These are phyloP conservation scores for Rhodotorula taiwanensis DNA, from an alignment of 768 basidiomycete species.

Conservation along the genomic window DNA sequence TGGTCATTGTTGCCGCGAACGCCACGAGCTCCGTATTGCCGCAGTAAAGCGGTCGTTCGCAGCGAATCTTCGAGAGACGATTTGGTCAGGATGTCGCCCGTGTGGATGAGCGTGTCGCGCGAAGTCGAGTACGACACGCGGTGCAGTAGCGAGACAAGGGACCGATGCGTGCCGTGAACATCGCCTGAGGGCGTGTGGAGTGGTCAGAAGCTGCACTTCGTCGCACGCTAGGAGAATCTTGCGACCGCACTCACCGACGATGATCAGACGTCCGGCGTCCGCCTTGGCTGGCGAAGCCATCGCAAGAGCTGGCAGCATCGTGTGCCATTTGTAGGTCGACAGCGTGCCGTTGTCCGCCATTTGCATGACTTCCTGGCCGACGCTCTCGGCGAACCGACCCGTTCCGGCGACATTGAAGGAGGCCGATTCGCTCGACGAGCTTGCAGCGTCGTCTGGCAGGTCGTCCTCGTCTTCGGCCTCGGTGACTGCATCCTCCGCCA, in stretches of 20 bases:
- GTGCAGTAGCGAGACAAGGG: slow-evolving; percentile 51
- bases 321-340: slow-evolving; percentile 28
- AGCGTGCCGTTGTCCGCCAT: slow-evolving; percentile 22
- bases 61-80: slow-evolving; percentile 58
- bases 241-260: slow-evolving; percentile 18
- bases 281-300: background rate
- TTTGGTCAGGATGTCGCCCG: slow-evolving; percentile 76
- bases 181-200: slow-evolving; percentile 12
- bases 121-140: slow-evolving; percentile 57
- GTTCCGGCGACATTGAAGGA: background rate
- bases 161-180: slow-evolving; percentile 23
- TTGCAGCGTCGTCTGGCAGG: background rate
- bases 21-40: slow-evolving; percentile 59
- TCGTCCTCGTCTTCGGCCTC: background rate
- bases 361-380: background rate
- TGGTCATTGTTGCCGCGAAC: slow-evolving; percentile 96
- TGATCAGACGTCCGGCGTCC: slow-evolving; percentile 12
- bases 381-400: too few relatives aligned
- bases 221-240: background rate
- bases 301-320: background rate
- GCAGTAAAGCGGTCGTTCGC: slow-evolving; percentile 19
- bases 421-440: background rate
- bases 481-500: too few relatives aligned
- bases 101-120: slow-evolving; percentile 66
- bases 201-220: background rate